These are phyloP conservation scores for Salvia rosmarinus DNA, from an alignment of 257 asterid species.

Conservation along the genomic window DNA sequence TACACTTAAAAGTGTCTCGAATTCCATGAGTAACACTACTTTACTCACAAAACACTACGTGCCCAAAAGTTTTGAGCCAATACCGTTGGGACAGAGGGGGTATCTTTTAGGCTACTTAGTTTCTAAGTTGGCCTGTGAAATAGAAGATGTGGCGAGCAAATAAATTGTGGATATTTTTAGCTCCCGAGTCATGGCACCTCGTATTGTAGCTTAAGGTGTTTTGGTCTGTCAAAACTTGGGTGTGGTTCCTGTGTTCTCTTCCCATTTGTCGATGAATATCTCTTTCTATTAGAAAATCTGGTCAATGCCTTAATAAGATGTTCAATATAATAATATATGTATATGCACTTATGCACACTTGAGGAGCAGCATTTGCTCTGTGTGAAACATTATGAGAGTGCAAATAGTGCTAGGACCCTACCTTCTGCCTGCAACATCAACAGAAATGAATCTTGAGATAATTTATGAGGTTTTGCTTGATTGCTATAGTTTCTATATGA, in stretches of 20 bases:
- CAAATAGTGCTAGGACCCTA: not conserved
- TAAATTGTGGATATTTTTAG: not conserved
- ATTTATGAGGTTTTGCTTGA: not conserved
- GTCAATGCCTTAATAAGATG: not conserved
- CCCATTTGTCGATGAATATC: not conserved
- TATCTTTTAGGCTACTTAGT: not conserved
- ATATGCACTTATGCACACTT: not conserved
- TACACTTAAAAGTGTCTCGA: too few relatives aligned
- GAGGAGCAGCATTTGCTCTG: not conserved
- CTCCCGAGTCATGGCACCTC: not conserved
- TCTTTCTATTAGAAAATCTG: conserved; percentile 12
- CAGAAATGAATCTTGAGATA: not conserved
- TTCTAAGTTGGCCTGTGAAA: conserved; percentile 3
- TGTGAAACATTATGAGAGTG: not conserved
- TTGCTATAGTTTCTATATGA: not conserved
- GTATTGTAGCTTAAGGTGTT: not conserved
- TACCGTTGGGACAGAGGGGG: too few relatives aligned
- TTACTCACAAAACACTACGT: too few relatives aligned
- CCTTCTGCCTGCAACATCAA: not conserved
- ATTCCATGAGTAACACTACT: too few relatives aligned
- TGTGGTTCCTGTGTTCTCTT: conserved; percentile 5
- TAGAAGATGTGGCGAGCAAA: not conserved
- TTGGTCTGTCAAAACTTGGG: not conserved
- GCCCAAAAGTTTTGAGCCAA: too few relatives aligned
- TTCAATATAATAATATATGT: not conserved